Percentiles rank a stretch among this genome's conserved stretches.
Conservation (phyloP, 345 rosid species). For the Anastatica hierochuntica region DNA sequence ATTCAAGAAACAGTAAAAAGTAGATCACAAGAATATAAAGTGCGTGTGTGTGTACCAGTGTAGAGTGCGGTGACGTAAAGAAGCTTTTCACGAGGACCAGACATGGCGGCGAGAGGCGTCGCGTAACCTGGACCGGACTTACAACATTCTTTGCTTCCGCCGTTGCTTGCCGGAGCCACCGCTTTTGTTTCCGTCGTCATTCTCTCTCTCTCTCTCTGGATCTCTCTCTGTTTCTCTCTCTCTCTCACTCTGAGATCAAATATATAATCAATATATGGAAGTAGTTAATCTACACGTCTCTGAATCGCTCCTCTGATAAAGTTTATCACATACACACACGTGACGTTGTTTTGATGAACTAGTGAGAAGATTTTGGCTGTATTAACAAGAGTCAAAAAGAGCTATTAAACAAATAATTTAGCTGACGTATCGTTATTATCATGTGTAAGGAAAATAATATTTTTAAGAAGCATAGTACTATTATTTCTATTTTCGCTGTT, state of each 20-base stretch:
- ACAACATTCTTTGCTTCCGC: conserved; percentile 39
- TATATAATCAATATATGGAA: neutral
- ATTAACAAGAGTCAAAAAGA: no score
- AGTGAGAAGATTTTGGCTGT: neutral
- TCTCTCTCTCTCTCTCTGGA: neutral
- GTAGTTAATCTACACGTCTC: neutral
- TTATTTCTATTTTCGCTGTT: no score
- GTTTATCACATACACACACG: neutral
- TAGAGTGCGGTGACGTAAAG: conserved; percentile 82
- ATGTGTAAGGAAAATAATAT: no score
- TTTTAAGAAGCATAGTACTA: no score
- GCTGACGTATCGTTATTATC: no score
- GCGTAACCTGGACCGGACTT: conserved; percentile 75
- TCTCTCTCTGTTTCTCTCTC: no score
- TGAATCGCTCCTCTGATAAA: neutral
- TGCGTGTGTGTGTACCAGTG: conserved; percentile 41
- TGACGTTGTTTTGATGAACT: neutral
- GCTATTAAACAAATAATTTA: no score
- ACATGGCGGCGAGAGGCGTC: conserved; percentile 73
- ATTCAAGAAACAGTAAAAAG: neutral
- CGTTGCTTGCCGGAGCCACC: neutral
- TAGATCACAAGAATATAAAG: no score
- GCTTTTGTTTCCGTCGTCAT: conserved; percentile 21
- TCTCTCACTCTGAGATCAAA: neutral
- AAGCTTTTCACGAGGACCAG: conserved; percentile 68